Percentiles rank a stretch among this genome's conserved stretches.
Evolutionary conservation across 2,329 filamentous ascomycete genomes (phyloP).

Genomic region (Nannizziopsis barbatae): DNA sequence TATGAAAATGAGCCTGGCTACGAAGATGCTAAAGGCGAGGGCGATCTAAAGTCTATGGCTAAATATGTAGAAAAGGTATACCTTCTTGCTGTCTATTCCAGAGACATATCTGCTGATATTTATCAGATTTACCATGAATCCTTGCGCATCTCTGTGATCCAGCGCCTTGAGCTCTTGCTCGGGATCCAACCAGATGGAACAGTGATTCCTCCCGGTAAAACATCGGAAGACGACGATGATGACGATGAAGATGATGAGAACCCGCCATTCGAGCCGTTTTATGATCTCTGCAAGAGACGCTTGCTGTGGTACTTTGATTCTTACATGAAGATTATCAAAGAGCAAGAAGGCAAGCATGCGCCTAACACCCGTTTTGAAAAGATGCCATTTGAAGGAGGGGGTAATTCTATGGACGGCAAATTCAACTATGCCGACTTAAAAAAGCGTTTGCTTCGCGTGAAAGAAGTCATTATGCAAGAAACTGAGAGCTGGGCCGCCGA

Average conservation of each 20-base stretch:
- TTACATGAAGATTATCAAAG: constrained; percentile 61
- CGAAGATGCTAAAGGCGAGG: constrained; percentile 57
- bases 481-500: constrained; percentile 58
- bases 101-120: not conserved
- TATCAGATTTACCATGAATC: constrained; percentile 78
- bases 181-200: constrained; percentile 48
- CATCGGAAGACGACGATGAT: constrained; percentile 23
- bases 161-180: constrained; percentile 70
- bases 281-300: constrained; percentile 76
- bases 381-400: constrained; percentile 75
- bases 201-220: constrained; percentile 25
- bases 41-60: constrained; percentile 62
- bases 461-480: constrained; percentile 60
- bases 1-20: constrained; percentile 96
- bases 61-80: constrained; percentile 67
- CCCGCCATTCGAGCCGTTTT: constrained; percentile 69
- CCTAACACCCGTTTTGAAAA: constrained; percentile 55
- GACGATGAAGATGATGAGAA: constrained; percentile 28
- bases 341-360: constrained; percentile 51
- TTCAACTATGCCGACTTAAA: constrained; percentile 72
- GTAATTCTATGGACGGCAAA: constrained; percentile 73
- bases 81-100: not conserved
- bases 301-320: constrained; percentile 95
- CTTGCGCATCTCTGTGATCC: constrained; percentile 72
- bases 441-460: constrained; percentile 56